Base-by-base conservation (phyloP, 169 alveolate species). In the Babesia ovata region DNA sequence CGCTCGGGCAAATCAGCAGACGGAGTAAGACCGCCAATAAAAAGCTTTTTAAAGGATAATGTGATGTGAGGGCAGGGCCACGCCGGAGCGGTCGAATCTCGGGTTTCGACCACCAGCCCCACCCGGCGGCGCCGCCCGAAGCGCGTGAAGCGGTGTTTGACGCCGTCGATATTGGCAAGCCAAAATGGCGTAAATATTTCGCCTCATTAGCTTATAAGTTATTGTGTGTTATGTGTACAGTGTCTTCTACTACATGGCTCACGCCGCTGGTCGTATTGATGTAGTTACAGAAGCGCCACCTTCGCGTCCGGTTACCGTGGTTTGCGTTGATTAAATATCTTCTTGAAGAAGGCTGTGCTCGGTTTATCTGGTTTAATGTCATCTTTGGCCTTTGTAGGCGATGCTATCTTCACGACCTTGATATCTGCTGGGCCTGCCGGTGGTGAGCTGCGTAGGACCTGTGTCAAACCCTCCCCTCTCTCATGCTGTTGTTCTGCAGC, bases 271-370 rank as follows among this genome's bases (percentile, higher is more conserved):
- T 8, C 2, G n/a, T 17, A 2, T 2, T 21, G 24, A 33, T 6
- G 24, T 8, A 2, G 36, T 45, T 4, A 10, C 19, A 6, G 28
- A 2, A 10, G 52, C 29, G 24, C 29, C 50, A 11, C 26, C 56
- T 45, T 61, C 70, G 26, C 7, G 4, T 6, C 28, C 14, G 19
- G 53, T 12, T 14, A 17, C n/a, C 39, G 58, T 3, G 70, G 2
- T 29, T 61, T 61, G 70, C 54, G 24, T 11, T 21, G 56, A 1
- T 46, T 45, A 60, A 28, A 45, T 57, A 11, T 63, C 42, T 49
- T 63, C 2, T 9, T 24, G 57, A 63, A 46, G 59, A 22, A 45
- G 12, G 22, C 52, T 3, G 21, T 45, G 54, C 58, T 6, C n/a
- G 54, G 70, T 8, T 14, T 45, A 12, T 44, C 26, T 7, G 54